Evolutionary conservation across 306 rosid species (phyloP), one percentile per base, ranked within the genome.

Genomic region (Cicer cuneatum): DNA sequence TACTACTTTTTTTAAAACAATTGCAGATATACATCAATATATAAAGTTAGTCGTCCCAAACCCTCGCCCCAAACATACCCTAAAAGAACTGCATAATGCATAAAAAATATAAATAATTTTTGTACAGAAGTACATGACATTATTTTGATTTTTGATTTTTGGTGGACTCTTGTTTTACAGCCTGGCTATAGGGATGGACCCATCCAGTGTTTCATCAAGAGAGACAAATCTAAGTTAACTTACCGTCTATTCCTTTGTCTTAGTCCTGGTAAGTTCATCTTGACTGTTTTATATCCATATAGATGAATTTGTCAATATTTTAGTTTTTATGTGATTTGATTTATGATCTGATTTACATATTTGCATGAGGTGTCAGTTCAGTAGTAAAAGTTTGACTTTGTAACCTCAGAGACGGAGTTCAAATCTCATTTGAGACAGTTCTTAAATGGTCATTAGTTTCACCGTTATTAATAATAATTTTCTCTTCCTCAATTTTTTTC

Each of bases 191-290:
- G 92, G 59, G 97, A 90, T 85, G 92, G 92, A 67, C 78, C 76
- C n/a, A 82, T 93, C 46, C 95, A 93, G 84, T 93, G 98, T 85
- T 93, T 90, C 80, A 93, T 93, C 64, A 93, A 89, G 87, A 89
- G 98, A 86, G 94, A 93, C 87, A 93, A 90, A 82, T 89, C 93
- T n/a, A 90, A 87, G 68, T 72, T 90, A 63, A 89, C 96, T 15
- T 93, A 90, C 80, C 98, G 83, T 78, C 97, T 93, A 63, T 93
- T 74, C 81, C 96, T 93, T 53, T 89, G 97, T 84, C 97, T 93
- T 70, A 89, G 98, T 77, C 97, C 93, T 46, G 90, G 98, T 90
- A 81, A 85, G 89, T 75, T 68, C 39, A 69, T 56, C 59, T 49
- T 51, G 62, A 37, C 41, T 53, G 47, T 73, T 54, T 77, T 38